Base-by-base conservation (phyloP, 2,329 filamentous ascomycete species). In the Lithohypha guttulata region DNA sequence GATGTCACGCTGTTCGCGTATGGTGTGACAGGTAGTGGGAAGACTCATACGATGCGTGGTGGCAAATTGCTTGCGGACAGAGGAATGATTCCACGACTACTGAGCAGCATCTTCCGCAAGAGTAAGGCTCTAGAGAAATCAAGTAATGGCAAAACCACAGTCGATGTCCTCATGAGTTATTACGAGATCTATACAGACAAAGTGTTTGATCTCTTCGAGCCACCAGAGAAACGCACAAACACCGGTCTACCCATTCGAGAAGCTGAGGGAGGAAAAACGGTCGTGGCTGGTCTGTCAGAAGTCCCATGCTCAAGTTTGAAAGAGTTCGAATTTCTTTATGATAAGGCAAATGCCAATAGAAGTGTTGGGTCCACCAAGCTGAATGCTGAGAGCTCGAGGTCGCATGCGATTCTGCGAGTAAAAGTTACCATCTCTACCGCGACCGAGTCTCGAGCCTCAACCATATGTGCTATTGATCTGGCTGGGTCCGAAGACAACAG, bases 111-210 rank as follows among this genome's bases (percentile, higher is more conserved):
- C 42, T 96, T 89, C 58, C 75, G 89, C 33, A 72, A 84, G 44
- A 80, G 81, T 47, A 83, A 85, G 61, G 93, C 93, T 66, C 79
- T 91, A 13, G 73, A 76, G 48, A 91, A 89, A 60, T 86, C 93
- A 53, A 73, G 78, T 2, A 68, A 70, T 3, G 83, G 79, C 8
- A 66, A 76, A 36, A 87, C 79, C 0, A 70, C 66, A 2, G 83
- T 93, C 15, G 66, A 75, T 6, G 84, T 94, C 11, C 70, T 76
- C 9, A 71, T 95, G 54, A 87, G 84, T 19, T 95, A 95, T 63
- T 94, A 93, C 63, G 87, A 95, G 59, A 94, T 95, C 50, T 95
- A 95, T 63, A 94, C 93, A 59, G 87, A 95, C 65, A 89, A 89
- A 57, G 86, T 94, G 14, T 94, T 80, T 54, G 87, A 95, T 57